Conservation (phyloP, 805 yeast species). For the Ogataea glucozyma region DNA sequence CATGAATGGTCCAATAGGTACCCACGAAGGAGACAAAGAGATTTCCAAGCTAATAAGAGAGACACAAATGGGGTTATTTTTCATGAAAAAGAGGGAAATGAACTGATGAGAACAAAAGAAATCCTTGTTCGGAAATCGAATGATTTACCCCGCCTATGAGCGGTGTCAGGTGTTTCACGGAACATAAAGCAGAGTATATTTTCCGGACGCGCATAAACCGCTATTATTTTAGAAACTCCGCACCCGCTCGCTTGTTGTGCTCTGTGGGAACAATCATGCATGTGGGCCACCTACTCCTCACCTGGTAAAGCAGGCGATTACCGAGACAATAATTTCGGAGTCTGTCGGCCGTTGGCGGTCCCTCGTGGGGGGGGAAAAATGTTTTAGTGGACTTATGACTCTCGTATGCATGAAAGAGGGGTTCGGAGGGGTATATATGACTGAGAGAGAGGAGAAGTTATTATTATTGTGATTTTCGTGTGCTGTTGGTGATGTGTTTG, state of each 20-base stretch:
- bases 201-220: constrained; percentile 7
- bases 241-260: constrained; percentile 1
- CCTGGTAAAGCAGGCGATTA: constrained; percentile 2
- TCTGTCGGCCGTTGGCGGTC: constrained; percentile 6
- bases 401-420: neutral
- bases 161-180: constrained; percentile 15
- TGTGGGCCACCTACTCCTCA: constrained; percentile 11
- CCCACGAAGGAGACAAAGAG: constrained; percentile 24
- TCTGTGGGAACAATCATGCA: constrained; percentile 2
- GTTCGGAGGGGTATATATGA: constrained; percentile 8
- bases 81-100: constrained; percentile 61
- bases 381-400: too few relatives aligned
- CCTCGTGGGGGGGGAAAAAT: neutral
- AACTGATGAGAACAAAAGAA: too few relatives aligned
- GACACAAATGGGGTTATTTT: constrained; percentile 51
- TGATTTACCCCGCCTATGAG: constrained; percentile 4
- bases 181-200: constrained; percentile 9
- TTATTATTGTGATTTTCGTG: constrained; percentile 4
- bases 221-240: constrained; percentile 12
- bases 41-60: constrained; percentile 37
- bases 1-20: constrained; percentile 12
- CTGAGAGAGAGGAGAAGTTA: too few relatives aligned
- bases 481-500: constrained; percentile 3
- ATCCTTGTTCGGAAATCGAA: too few relatives aligned
- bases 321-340: constrained; percentile 3